These are phyloP conservation scores for Tolypocladium guangdongense DNA, from an alignment of 2,329 filamentous ascomycete species.

Conservation along the genomic window DNA sequence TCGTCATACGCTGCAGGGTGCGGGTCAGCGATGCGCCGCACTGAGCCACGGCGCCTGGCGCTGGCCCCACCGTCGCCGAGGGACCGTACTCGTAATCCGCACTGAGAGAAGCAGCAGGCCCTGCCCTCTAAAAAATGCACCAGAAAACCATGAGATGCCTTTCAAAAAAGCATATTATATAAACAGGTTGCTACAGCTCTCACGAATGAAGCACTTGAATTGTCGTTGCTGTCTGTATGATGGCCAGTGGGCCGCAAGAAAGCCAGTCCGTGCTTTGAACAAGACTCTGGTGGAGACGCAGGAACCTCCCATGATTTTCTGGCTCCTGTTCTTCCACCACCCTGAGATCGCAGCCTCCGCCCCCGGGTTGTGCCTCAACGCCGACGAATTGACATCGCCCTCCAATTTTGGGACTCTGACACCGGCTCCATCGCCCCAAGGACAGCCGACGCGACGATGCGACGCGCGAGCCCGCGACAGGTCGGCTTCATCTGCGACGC, in stretches of 20 bases:
- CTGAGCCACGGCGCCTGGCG: not conserved
- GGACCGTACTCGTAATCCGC: no score
- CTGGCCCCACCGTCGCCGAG: not conserved
- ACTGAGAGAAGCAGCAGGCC: no score
- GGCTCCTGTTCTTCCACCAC: not conserved
- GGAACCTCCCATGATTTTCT: not conserved
- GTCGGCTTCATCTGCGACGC: conserved; percentile 31
- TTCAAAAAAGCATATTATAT: no score
- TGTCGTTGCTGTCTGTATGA: no score
- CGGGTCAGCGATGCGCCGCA: not conserved
- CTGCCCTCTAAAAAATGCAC: not conserved
- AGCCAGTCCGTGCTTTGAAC: not conserved
- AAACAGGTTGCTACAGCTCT: no score
- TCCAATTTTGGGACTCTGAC: no score
- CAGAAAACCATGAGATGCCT: not conserved
- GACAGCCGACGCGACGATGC: conserved; percentile 18
- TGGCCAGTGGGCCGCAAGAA: not conserved
- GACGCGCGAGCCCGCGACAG: conserved; percentile 19
- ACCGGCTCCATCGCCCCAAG: not conserved
- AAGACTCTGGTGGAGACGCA: not conserved
- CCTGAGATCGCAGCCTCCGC: not conserved
- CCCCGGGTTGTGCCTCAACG: not conserved
- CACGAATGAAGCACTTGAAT: not conserved
- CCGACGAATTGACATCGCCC: not conserved
- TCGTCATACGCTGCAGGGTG: conserved; percentile 7